These are phyloP conservation scores for Diaporthe sp. DNA, from an alignment of 2,329 filamentous ascomycete species.

Conservation along the genomic window DNA sequence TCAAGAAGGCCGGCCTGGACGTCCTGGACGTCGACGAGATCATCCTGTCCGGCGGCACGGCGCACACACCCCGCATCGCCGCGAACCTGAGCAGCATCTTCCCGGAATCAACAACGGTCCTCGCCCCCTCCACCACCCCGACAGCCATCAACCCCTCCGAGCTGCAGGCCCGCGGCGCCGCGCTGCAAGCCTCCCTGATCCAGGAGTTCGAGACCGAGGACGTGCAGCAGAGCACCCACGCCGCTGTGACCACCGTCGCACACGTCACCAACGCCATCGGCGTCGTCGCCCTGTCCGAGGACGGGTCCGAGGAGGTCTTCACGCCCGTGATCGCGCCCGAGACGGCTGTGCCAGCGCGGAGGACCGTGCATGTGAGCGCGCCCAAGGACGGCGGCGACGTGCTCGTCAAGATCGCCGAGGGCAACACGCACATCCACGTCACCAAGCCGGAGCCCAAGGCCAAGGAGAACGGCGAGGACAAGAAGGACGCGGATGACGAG, in stretches of 20 bases:
- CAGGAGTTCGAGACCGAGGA: constrained; percentile 94
- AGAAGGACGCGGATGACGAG: constrained; percentile 71
- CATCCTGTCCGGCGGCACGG: constrained; percentile 90
- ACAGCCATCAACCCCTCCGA: constrained; percentile 94
- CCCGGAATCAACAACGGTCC: constrained; percentile 81
- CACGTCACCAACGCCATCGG: constrained; percentile 92
- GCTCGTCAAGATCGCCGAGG: constrained; percentile 89
- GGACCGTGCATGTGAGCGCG: constrained; percentile 82
- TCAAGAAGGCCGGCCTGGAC: constrained; percentile 94
- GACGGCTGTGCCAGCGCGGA: constrained; percentile 90
- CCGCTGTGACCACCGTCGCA: constrained; percentile 92
- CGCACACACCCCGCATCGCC: constrained; percentile 94
- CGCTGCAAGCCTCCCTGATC: constrained; percentile 94
- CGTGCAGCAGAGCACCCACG: constrained; percentile 95
- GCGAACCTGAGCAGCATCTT: constrained; percentile 84
- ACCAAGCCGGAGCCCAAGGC: constrained; percentile 87
- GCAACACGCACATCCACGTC: constrained; percentile 90
- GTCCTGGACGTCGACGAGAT: constrained; percentile 95
- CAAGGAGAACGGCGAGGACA: constrained; percentile 69
- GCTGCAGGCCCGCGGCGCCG: constrained; percentile 88
- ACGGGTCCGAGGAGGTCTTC: constrained; percentile 78
- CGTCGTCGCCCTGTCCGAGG: constrained; percentile 75
- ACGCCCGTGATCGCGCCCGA: constrained; percentile 85
- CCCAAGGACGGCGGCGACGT: constrained; percentile 89
- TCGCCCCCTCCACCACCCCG: constrained; percentile 84